Base-by-base conservation (phyloP, 2,329 filamentous ascomycete genomes). In the Simplicillium aogashimaense region DNA sequence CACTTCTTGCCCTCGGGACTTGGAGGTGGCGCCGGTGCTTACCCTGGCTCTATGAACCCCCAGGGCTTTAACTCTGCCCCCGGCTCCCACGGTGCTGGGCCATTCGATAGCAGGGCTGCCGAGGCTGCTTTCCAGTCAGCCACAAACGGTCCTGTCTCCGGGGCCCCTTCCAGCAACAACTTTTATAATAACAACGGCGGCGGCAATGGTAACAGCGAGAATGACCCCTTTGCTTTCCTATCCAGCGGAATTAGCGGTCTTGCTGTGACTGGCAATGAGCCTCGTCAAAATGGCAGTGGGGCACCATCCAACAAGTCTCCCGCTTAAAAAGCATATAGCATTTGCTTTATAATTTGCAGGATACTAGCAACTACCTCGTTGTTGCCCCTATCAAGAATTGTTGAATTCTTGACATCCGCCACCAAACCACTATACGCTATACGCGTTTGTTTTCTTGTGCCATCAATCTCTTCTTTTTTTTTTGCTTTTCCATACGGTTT, bases 121-220 rank as follows among this genome's bases (percentile, higher is more conserved):
- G 90, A 97, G 66, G 88, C 88, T 45, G 90, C 92, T 18, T 98
- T 98, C 70, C 86, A 86, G 57, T 86, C 85, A 32, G 88, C 86
- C 31, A 82, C 82, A 51, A 90, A 92, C 51, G 86, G 85, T 41
- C 82, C 83, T 15, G 80, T 81, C 13, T 86, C 84, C 35, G 42
- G 42, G 14, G 82, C 81, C 45, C 79, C 82, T 29, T 80, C 83
- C 33, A 61, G 61, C 15, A 86, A 85, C 64, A 65, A 64, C 50
- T 66, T 64, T 39, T 66, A 66, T 45, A 57, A 53, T 46, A 58
- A 47, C 41, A 84, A 82, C 53, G 78, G 78, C 56, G 30, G 30
- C 11, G 85, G 83, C 53, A 83, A 82, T 56, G 67, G 60, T 46
- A 70, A 79, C 51, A 69, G 67, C 41, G 81, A 85, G 54, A 81